Conservation (phyloP, 257 asterid genomes). For the Verbascum thapsus region DNA sequence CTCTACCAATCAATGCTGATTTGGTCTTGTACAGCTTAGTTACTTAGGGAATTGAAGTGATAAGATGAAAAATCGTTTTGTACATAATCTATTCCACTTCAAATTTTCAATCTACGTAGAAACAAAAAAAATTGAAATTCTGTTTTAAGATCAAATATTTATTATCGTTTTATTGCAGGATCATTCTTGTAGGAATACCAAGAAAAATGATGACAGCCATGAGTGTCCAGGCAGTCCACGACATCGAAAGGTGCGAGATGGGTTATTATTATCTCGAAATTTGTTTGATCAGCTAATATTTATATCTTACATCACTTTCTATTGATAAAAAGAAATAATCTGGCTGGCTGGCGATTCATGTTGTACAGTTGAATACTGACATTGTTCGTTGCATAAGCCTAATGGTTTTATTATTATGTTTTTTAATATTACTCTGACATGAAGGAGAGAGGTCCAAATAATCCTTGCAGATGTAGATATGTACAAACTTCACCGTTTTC, state of each 20-base stretch:
- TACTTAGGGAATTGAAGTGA: no score
- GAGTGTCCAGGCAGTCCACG: constrained; percentile 61
- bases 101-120: not conserved
- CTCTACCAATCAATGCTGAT: no score
- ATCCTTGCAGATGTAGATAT: not conserved
- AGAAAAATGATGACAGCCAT: constrained; percentile 44
- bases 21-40: no score
- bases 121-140: not conserved
- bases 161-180: no score
- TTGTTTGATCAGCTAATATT: not conserved
- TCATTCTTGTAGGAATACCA: constrained; percentile 40
- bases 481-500: not conserved
- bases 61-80: no score
- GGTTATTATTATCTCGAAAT: constrained; percentile 14
- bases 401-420: not conserved
- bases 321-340: no score
- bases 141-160: constrained; percentile 7
- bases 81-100: no score
- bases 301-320: not conserved
- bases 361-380: not conserved
- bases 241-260: constrained; percentile 52
- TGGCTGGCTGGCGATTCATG: not conserved
- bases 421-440: not conserved
- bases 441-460: not conserved
- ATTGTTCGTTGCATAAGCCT: not conserved